phyloP scores from a whole-genome alignment of 2,329 filamentous ascomycete species.

The Penicillium sp. region DNA sequence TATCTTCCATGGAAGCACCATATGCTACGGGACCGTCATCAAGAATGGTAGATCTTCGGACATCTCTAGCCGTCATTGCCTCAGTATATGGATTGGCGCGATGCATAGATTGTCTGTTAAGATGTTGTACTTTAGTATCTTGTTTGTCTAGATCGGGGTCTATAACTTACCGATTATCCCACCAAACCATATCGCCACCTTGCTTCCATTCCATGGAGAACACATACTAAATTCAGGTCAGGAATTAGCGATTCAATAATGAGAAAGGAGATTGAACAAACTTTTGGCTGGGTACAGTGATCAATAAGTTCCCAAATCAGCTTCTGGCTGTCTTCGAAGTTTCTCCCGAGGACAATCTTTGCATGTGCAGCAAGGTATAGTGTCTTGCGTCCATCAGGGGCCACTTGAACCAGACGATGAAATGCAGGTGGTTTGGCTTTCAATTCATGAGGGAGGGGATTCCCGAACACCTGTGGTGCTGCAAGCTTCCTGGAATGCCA shows the following conservation, averaged over 20 bases:
- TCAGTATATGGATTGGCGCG: conserved; percentile 28
- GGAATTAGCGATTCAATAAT: background rate
- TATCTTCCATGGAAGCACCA: conserved; percentile 22
- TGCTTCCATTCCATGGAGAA: conserved; percentile 28
- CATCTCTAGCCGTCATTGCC: conserved; percentile 26
- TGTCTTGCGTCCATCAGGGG: conserved; percentile 25
- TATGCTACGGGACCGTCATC: conserved; percentile 25
- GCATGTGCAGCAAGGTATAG: conserved; percentile 30
- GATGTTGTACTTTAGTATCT: background rate
- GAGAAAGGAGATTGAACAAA: background rate
- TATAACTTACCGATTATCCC: conserved; percentile 25
- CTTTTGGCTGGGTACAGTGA: conserved; percentile 26
- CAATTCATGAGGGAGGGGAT: conserved; percentile 22
- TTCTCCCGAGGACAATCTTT: conserved; percentile 19
- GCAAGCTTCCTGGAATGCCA: conserved; percentile 25
- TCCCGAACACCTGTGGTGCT: conserved; percentile 18
- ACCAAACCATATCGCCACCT: conserved; percentile 31
- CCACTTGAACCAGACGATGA: conserved; percentile 24
- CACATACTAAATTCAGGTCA: conserved; percentile 20
- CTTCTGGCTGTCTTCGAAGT: conserved; percentile 25
- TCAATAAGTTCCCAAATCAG: conserved; percentile 29
- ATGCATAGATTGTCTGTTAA: conserved; percentile 28
- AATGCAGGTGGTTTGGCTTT: conserved; percentile 26
- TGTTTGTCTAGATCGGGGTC: background rate
- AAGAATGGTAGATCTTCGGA: conserved; percentile 27